Evolutionary conservation across 2,329 filamentous ascomycete genomes (phyloP).

Genomic region (Sporothrix phasma): DNA sequence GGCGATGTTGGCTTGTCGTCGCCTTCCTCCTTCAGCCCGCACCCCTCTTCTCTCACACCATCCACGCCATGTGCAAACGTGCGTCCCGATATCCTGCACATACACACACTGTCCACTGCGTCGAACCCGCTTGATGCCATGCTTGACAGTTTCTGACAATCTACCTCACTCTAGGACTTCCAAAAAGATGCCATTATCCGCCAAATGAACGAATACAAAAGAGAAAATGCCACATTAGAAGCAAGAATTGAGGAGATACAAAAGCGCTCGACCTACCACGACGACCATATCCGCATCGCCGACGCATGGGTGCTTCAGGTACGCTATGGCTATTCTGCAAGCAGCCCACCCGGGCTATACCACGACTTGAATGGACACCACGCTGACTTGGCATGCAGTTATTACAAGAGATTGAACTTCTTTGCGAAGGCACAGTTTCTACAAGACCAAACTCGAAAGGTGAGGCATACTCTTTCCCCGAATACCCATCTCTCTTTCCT

Average conservation of each 20-base stretch:
- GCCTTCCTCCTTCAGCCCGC: background rate
- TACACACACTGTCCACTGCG: background rate
- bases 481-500: background rate
- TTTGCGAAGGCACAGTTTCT: constrained; percentile 43
- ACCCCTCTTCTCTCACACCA: background rate
- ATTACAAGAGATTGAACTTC: constrained; percentile 52
- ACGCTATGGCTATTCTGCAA: constrained; percentile 1
- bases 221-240: constrained; percentile 75
- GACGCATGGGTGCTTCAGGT: constrained; percentile 95
- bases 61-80: background rate
- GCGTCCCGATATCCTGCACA: background rate
- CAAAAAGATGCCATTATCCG: constrained; percentile 95
- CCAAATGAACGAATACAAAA: constrained; percentile 96
- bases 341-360: background rate
- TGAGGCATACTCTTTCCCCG: constrained; percentile 23
- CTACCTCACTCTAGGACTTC: constrained; percentile 53
- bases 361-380: background rate
- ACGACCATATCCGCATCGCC: constrained; percentile 83
- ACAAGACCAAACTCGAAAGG: constrained; percentile 34
- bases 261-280: constrained; percentile 70
- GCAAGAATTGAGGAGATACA: constrained; percentile 69
- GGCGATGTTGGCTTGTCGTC: background rate
- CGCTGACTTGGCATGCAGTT: constrained; percentile 32
- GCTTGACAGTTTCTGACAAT: constrained; percentile 21
- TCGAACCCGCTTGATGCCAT: background rate